These are phyloP conservation scores for Comarum palustre DNA, from an alignment of 306 rosid genomes.

Conservation along the genomic window DNA sequence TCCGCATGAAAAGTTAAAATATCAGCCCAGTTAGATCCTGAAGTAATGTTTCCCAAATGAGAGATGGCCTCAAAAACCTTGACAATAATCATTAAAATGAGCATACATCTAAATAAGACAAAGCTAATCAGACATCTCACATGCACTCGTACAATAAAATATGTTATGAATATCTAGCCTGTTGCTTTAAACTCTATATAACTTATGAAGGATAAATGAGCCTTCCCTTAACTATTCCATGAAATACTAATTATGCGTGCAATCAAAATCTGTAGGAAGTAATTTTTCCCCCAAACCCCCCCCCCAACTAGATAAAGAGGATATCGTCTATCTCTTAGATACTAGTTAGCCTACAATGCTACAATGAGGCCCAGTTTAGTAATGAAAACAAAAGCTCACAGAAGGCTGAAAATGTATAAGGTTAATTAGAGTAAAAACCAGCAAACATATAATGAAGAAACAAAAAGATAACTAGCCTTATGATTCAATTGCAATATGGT, in stretches of 20 bases:
- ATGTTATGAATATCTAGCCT: not conserved
- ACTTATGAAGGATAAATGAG: not conserved
- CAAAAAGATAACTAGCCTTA: conserved; percentile 52
- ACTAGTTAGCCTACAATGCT: not conserved
- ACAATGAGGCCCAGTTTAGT: not conserved
- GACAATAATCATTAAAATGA: not conserved
- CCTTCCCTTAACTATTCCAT: not conserved
- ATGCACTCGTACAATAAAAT: not conserved
- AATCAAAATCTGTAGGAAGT: not conserved
- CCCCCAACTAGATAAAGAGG: not conserved
- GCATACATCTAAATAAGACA: not conserved
- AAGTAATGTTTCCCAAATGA: not conserved
- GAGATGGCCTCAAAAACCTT: not conserved
- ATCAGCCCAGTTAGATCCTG: not conserved
- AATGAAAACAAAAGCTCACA: not conserved
- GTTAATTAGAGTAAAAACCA: not conserved
- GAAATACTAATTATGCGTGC: not conserved
- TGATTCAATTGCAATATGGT: conserved; percentile 69
- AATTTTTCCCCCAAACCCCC: not conserved
- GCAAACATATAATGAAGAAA: conserved; percentile 2
- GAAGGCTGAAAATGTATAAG: not conserved
- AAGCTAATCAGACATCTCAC: not conserved
- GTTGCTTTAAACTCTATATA: not conserved
- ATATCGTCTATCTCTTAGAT: not conserved
- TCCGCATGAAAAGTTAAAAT: not conserved